Conservation (phyloP, 2,329 filamentous ascomycete species). For the Biscogniauxia mediterranea region DNA sequence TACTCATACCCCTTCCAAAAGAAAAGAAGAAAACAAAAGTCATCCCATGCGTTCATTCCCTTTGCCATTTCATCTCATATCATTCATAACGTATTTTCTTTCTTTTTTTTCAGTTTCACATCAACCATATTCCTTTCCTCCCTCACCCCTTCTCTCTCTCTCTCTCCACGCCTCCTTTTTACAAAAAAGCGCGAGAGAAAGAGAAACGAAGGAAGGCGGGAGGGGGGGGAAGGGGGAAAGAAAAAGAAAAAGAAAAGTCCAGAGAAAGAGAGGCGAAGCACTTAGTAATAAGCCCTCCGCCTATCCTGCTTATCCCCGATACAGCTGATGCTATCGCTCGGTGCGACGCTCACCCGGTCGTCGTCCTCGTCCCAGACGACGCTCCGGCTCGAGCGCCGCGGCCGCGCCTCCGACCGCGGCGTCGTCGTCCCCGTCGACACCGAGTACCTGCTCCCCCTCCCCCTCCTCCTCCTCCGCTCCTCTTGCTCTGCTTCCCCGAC, state of each 20-base stretch:
- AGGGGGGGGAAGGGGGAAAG: too few relatives aligned
- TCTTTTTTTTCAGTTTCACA: too few relatives aligned
- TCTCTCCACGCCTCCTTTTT: too few relatives aligned
- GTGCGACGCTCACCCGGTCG: slow-evolving; percentile 53
- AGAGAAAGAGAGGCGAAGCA: not conserved
- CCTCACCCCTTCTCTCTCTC: too few relatives aligned
- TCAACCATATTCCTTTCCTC: too few relatives aligned
- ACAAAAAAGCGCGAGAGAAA: too few relatives aligned
- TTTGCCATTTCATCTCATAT: too few relatives aligned
- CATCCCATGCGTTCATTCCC: too few relatives aligned
- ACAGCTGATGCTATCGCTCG: slow-evolving; percentile 62
- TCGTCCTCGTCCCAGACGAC: slow-evolving; percentile 42
- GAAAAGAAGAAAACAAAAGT: too few relatives aligned
- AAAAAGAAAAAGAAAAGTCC: not conserved
- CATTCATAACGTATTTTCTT: too few relatives aligned
- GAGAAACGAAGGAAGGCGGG: too few relatives aligned
- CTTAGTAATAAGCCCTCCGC: slow-evolving; percentile 13
- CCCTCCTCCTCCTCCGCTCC: slow-evolving; percentile 25
- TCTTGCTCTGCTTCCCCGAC: slow-evolving; percentile 6
- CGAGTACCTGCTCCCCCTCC: slow-evolving; percentile 34
- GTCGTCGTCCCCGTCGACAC: slow-evolving; percentile 33
- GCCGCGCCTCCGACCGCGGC: slow-evolving; percentile 13
- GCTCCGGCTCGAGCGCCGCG: slow-evolving; percentile 2
- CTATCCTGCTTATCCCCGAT: slow-evolving; percentile 44
- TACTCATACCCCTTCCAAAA: too few relatives aligned